Evolutionary conservation across 2,329 filamentous ascomycete genomes (phyloP).

Genomic region (Stagonosporopsis chrysanthemi): DNA sequence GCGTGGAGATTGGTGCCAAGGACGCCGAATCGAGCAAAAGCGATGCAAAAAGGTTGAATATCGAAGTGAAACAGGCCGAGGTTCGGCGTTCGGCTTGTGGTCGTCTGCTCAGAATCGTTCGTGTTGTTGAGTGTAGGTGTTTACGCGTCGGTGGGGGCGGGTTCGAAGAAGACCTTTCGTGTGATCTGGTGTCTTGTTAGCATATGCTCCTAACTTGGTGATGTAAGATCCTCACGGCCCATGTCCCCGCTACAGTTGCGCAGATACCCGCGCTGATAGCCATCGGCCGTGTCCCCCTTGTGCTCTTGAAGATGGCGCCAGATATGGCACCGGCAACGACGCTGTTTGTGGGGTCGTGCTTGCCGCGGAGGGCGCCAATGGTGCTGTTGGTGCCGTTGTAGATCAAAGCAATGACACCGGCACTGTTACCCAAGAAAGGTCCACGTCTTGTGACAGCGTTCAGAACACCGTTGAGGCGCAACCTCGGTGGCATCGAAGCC

Average conservation of each 20-base stretch:
- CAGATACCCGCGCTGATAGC: conserved; percentile 92
- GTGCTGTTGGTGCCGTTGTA: conserved; percentile 77
- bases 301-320: conserved; percentile 97
- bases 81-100: neutral
- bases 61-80: conserved; percentile 13
- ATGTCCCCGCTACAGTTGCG: conserved; percentile 80
- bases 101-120: conserved; percentile 1
- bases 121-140: neutral
- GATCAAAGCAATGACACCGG: conserved; percentile 91
- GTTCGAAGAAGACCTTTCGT: conserved; percentile 40
- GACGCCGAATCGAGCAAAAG: conserved; percentile 22
- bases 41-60: conserved; percentile 24
- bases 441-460: conserved; percentile 93
- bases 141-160: conserved; percentile 17
- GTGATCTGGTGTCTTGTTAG: conserved; percentile 29
- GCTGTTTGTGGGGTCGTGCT: conserved; percentile 81
- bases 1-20: conserved; percentile 29
- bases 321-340: conserved; percentile 84
- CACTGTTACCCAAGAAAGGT: conserved; percentile 94
- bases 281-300: conserved; percentile 88
- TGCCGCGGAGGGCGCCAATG: conserved; percentile 50
- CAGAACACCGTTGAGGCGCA: conserved; percentile 90
- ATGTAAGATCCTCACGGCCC: conserved; percentile 70
- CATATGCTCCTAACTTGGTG: neutral
- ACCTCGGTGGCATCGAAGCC: conserved; percentile 79